Base-by-base conservation (phyloP, 495 filamentous ascomycete species). In the Podospora australis region DNA sequence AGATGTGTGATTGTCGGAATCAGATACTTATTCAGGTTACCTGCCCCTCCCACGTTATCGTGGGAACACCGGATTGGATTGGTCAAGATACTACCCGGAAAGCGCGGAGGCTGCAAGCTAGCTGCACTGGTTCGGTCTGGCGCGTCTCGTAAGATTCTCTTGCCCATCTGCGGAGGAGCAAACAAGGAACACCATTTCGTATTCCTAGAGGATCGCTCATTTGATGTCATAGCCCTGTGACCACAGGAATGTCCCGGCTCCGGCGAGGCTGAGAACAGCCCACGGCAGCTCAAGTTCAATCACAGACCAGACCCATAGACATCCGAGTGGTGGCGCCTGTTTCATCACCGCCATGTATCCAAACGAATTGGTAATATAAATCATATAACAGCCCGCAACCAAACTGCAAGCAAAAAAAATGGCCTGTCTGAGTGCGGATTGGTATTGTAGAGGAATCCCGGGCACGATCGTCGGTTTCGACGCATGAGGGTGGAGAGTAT, bases 301-400 rank as follows among this genome's bases (percentile, higher is more conserved):
- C 26, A 96, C 81, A 14, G 83, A 83, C 92, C 91, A 98, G 11
- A 98, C 79, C 91, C 91, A 96, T 16, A 96, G 63, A 13, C 86
- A 89, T 1, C 89, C 94, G n/a, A 95, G 62, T 17, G 88, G 80
- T 17, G 92, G 92, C 0, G 89, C 87, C 46, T 78, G 81, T 70
- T 95, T 94, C 92, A 98, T 91, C 2, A 95, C 82, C 9, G 82
- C 86, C 59, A 88, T 82, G 57, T 96, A 96, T 0, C 82, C 80
- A 44, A 81, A 75, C 23, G 67, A 73, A 59, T 96, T 98, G 4
- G 85, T 88, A 16, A 88, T 81, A 47, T 83, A 69, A 29, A 97
- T 82, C 29, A 96, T 71, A 64, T 87, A 88, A 63, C 77, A 83
- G 5, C 92, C 92, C 0, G 78, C 70, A 9, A 42, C 63, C 7